phyloP scores from a whole-genome alignment of 106 monocot genomes.

The Ottelia alismoides region DNA sequence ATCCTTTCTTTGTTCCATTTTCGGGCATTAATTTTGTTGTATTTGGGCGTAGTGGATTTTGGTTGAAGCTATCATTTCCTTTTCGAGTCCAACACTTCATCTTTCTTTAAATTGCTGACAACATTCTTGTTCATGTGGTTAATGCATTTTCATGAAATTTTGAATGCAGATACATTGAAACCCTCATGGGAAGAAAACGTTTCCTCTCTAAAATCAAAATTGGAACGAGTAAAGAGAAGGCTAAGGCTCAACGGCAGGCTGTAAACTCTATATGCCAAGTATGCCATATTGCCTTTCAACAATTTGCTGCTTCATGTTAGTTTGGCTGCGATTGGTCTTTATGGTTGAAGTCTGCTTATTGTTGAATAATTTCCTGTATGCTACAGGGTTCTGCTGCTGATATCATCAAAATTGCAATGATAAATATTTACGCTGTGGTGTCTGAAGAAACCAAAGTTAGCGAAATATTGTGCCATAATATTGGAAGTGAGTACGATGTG shows the following conservation, averaged over 20 bases:
- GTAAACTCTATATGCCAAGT: slow-evolving; percentile 99
- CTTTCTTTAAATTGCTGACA: no score
- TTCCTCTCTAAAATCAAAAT: slow-evolving; percentile 82
- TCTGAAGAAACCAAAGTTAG: slow-evolving; percentile 16
- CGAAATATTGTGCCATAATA: slow-evolving; percentile 1
- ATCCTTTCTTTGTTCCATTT: no score
- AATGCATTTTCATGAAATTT: no score
- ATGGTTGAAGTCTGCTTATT: not conserved
- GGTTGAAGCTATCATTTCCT: no score
- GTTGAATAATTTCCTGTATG: not conserved
- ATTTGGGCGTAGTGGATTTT: no score
- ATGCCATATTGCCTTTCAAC: not conserved
- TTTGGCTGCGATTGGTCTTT: not conserved
- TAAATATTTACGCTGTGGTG: slow-evolving; percentile 62
- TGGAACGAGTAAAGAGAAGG: slow-evolving; percentile 72
- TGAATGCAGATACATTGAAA: slow-evolving; percentile 62
- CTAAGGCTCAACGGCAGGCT: slow-evolving; percentile 97
- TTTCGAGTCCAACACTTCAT: no score
- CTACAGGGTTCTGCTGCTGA: slow-evolving; percentile 94
- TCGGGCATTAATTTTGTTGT: no score
- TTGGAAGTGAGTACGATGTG: slow-evolving; percentile 27
- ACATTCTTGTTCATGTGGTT: no score
- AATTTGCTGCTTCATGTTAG: no score
- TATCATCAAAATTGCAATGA: slow-evolving; percentile 95
- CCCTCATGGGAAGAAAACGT: slow-evolving; percentile 80